These are phyloP conservation scores for Boletus semigastroideus DNA, from an alignment of 1,284 basidiomycete species.

Conservation along the genomic window DNA sequence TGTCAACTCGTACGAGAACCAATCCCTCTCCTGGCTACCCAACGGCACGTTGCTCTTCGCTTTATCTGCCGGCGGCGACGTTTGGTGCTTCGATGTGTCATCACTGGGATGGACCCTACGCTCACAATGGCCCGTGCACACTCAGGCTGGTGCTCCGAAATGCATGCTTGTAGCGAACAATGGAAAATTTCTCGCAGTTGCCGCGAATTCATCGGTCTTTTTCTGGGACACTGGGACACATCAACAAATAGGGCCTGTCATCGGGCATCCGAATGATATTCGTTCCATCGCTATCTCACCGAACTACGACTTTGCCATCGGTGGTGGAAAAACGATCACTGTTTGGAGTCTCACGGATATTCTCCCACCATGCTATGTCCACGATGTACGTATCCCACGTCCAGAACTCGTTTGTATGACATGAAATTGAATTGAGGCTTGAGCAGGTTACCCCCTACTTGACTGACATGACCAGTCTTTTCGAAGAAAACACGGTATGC, in stretches of 20 bases:
- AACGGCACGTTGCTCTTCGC: background rate
- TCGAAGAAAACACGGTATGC: background rate
- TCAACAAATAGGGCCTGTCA: background rate
- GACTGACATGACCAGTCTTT: background rate
- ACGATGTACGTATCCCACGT: background rate
- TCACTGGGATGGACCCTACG: background rate
- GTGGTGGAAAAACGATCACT: constrained; percentile 2
- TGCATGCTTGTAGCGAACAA: constrained; percentile 5
- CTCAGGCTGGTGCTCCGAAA: background rate
- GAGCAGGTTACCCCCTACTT: background rate
- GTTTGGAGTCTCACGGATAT: constrained; percentile 1
- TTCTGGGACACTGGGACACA: constrained; percentile 5
- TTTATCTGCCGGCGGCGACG: constrained; percentile 2
- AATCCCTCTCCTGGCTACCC: constrained; percentile 3
- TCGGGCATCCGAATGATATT: background rate
- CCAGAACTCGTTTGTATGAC: background rate
- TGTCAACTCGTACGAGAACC: constrained; percentile 8
- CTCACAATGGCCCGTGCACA: background rate
- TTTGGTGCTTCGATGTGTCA: constrained; percentile 6
- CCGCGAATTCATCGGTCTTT: background rate
- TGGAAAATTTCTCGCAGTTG: constrained; percentile 3
- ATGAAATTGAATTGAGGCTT: background rate
- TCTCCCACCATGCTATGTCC: constrained; percentile 3
- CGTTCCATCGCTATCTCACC: constrained; percentile 6
- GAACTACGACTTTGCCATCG: background rate